Base-by-base conservation (phyloP, 768 basidiomycete species). In the Fomitopsis pulvina region DNA sequence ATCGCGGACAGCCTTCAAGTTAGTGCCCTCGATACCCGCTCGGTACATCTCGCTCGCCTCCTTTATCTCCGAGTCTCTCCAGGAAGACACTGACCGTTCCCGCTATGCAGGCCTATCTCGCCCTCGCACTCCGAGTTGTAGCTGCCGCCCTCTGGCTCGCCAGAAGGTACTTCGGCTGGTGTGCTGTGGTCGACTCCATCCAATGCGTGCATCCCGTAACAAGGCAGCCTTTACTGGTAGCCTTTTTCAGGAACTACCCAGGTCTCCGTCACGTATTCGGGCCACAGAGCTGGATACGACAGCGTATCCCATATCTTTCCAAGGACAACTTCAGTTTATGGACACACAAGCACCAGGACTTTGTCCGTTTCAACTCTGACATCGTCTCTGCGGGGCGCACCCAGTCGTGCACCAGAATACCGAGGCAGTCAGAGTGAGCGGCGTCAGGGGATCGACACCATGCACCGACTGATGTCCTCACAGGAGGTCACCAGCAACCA, bases 401-500 rank as follows among this genome's bases (percentile, higher is more conserved):
- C n/a, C n/a, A n/a, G n/a, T 48, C 43, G 46, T 47, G 30, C 32
- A 55, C 30, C 53, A 53, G 10, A 53, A 58, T 38, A 45, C 57
- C 2, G 51, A 44, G 2, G 45, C 52, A 11, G 37, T 47, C 18
- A 55, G 55, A 53, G 53, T 21, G 21, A 11, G 38, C 47, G 40
- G 30, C 32, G 20, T 20, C 28, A 12, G 7, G 26, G 16, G 40
- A 20, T 26, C 12, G 10, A 5, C n/a, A 9, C 42, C 18, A 38
- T 18, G 32, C 38, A 27, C 21, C 38, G 41, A 34, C 45, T 41
- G 9, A 18, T 41, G n/a, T 21, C 38, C 41, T 7, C 30, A n/a
- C 51, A 81, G 80, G 78, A 80, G 63, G 63, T 81, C 0, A 68
- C 71, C 5, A 64, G 66, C 12, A 69, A 70, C 16, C 68, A 78